A percentile compares a stretch with the other conserved stretches of the same genome.
phyloP scores from a whole-genome alignment of 805 yeast species.

The Ogataea trehaloabstinens region DNA sequence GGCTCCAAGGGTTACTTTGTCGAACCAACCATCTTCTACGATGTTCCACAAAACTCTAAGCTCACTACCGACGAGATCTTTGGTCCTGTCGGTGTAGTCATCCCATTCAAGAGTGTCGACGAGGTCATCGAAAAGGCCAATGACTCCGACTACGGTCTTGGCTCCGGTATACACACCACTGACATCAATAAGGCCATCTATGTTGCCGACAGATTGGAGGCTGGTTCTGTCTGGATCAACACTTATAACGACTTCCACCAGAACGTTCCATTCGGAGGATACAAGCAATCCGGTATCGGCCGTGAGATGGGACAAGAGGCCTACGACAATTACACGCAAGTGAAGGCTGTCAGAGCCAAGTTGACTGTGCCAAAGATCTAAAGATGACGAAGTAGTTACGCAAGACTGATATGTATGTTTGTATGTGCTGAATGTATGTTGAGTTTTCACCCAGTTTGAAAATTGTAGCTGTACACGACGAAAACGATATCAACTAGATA shows the following conservation, averaged over 20 bases:
- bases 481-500: too few relatives aligned
- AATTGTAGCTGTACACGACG: too few relatives aligned
- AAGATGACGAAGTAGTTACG: too few relatives aligned
- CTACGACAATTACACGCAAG: slow-evolving; percentile 62
- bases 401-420: too few relatives aligned
- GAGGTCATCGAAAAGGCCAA: slow-evolving; percentile 76
- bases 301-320: slow-evolving; percentile 73
- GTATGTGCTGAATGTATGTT: slow-evolving; percentile 1
- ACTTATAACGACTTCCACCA: slow-evolving; percentile 68
- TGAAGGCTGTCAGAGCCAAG: slow-evolving; percentile 60
- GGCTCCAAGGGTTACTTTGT: slow-evolving; percentile 71
- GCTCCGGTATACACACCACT: slow-evolving; percentile 82
- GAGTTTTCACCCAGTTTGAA: not conserved
- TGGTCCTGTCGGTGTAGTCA: slow-evolving; percentile 81
- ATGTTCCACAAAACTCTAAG: slow-evolving; percentile 68
- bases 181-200: slow-evolving; percentile 64
- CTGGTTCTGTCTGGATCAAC: slow-evolving; percentile 85
- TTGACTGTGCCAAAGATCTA: slow-evolving; percentile 22
- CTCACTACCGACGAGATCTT: slow-evolving; percentile 89
- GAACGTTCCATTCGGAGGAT: slow-evolving; percentile 71
- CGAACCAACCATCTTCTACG: slow-evolving; percentile 84
- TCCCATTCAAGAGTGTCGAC: slow-evolving; percentile 69
- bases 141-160: slow-evolving; percentile 77
- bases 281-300: slow-evolving; percentile 65
- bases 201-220: slow-evolving; percentile 63